A percentile compares a stretch with the other conserved stretches of the same genome.
Evolutionary conservation across 2,329 filamentous ascomycete species (phyloP).

Genomic region (Aureobasidium subglaciale): DNA sequence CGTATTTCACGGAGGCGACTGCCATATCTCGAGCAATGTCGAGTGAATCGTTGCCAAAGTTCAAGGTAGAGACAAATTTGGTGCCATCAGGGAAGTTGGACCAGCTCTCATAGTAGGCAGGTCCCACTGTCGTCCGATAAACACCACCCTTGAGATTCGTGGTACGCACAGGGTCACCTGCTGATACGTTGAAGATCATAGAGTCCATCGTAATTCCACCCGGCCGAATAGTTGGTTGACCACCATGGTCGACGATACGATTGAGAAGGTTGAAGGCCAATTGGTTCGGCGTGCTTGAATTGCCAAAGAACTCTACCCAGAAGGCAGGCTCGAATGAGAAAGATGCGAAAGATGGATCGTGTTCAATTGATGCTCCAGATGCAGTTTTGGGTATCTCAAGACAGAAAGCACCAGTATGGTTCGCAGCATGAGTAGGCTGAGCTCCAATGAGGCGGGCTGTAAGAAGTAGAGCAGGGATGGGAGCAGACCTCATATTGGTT

Average conservation of each 20-base stretch:
- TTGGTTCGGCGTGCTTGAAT: conserved; percentile 20
- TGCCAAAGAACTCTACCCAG: conserved; percentile 28
- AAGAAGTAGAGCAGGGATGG: neutral
- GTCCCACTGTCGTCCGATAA: conserved; percentile 25
- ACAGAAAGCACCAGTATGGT: neutral
- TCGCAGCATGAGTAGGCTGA: neutral
- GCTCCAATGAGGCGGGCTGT: neutral
- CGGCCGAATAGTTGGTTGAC: conserved; percentile 23
- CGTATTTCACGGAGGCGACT: conserved; percentile 25
- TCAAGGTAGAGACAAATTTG: conserved; percentile 25
- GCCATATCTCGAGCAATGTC: conserved; percentile 25
- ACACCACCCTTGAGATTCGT: conserved; percentile 24
- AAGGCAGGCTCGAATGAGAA: conserved; percentile 28
- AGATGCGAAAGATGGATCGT: conserved; percentile 22
- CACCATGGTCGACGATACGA: conserved; percentile 24
- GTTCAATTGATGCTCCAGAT: conserved; percentile 23
- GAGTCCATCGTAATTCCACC: conserved; percentile 28
- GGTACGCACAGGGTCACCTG: conserved; percentile 22
- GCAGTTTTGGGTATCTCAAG: conserved; percentile 6
- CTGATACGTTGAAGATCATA: conserved; percentile 24
- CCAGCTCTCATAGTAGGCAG: conserved; percentile 27
- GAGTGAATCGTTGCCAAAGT: conserved; percentile 26
- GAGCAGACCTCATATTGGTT: neutral
- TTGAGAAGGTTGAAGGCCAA: conserved; percentile 24
- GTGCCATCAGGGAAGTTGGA: conserved; percentile 25